Evolutionary conservation across 106 monocot genomes (phyloP), one percentile per base, ranked within the genome.

Genomic region (Dendrobium officinale): DNA sequence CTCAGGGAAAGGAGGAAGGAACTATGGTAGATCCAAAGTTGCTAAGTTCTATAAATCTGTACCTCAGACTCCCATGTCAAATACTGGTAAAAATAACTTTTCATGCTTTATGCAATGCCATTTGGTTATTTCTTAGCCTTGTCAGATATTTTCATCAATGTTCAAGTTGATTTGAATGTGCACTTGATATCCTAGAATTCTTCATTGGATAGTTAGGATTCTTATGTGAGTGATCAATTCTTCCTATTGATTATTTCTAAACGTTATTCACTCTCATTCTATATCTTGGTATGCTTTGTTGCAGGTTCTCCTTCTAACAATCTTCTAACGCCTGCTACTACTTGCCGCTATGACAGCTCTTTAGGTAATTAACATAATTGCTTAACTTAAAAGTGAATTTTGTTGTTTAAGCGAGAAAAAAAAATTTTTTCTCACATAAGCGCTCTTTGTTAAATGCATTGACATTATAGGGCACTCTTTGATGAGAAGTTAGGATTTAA

Each of bases 321-420:
- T 86, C 67, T 77, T 56, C 73, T 78, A 7, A 93, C 88, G 47
- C 90, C 91, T 43, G 86, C 75, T 83, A 86, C 92, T 59, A 86
- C 87, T 84, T 96, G 95, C 82, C 93, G 95, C 55, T 96, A 88
- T 77, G 95, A 96, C 89, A 91, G 86, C 80, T 91, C 93, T 84
- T 80, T 96, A 90, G 93, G 96, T 96, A 66, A 88, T 75, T 61
- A 27, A 27, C 31, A 1, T 31, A 11, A 17, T 45, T 37, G 19
- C 42, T 51, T 5, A 51, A 49, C 11, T 43, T 27, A 48, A 13
- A 49, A 47, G 19, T 76, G 45, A 37, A 4, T 13, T 70, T 31
- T 70, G 33, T 70, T 33, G 27, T 27, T 70, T 37, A 70, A 33
- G 13, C 15, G 15, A 31, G 9, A 70, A 70, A 49, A 48, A 48